Conservation (phyloP, 768 basidiomycete species). For the Xerocomellus amylosporus region DNA sequence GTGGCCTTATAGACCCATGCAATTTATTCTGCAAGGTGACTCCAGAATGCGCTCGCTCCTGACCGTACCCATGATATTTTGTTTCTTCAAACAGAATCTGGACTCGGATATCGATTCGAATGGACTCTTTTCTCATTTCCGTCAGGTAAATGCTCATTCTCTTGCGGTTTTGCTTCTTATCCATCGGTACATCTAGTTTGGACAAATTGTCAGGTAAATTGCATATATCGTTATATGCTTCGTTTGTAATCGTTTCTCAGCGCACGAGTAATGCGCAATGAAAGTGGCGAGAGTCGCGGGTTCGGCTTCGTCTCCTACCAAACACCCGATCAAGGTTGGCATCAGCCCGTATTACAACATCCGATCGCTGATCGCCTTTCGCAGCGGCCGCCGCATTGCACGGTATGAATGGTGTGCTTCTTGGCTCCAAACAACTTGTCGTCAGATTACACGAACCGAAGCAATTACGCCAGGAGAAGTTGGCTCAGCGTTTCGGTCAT, state of each 20-base stretch:
- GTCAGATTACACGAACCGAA: slow-evolving; percentile 91
- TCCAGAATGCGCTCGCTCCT: slow-evolving; percentile 7
- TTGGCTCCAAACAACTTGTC: slow-evolving; percentile 76
- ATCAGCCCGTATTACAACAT: neutral
- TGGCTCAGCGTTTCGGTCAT: slow-evolving; percentile 76
- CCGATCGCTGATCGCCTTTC: slow-evolving; percentile 5
- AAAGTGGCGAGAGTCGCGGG: slow-evolving; percentile 74
- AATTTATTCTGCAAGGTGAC: slow-evolving; percentile 84
- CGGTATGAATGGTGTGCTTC: slow-evolving; percentile 71
- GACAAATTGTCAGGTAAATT: slow-evolving; percentile 79
- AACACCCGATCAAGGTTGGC: slow-evolving; percentile 73
- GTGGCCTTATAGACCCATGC: slow-evolving; percentile 87
- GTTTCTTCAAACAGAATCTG: slow-evolving; percentile 56
- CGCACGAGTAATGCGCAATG: slow-evolving; percentile 91
- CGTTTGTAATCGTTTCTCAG: slow-evolving; percentile 35
- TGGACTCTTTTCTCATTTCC: slow-evolving; percentile 78
- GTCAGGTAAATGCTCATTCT: slow-evolving; percentile 46
- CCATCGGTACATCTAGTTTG: slow-evolving; percentile 51
- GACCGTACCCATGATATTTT: neutral
- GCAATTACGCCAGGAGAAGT: slow-evolving; percentile 84
- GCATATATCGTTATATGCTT: neutral
- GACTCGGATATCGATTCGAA: slow-evolving; percentile 86
- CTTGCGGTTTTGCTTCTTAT: slow-evolving; percentile 14
- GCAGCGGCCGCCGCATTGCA: slow-evolving; percentile 71
- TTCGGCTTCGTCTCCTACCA: slow-evolving; percentile 92